Evolutionary conservation across 805 yeast genomes (phyloP), one percentile per base, ranked within the genome.

Genomic region (Schwanniomyces yamadae): DNA sequence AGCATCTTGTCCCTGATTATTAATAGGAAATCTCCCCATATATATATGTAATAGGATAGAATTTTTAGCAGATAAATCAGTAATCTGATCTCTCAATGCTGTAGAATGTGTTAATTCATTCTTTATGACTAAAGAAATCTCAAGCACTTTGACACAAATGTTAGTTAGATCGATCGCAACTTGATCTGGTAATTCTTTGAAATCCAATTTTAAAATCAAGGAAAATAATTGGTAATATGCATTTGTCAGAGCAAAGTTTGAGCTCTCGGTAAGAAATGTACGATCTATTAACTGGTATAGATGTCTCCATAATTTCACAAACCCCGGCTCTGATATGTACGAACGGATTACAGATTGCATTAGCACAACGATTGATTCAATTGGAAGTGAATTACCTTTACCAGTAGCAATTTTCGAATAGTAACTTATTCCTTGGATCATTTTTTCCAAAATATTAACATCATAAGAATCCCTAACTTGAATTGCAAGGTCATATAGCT

Each of bases 21-120:
- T 49, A 23, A 58, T 37, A 1, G 72, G 69, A 21, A 62, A 49
- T 12, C 66, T 43, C 4, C 68, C 60, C 72, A 68, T 66, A 19
- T 53, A 57, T 6, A 31, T 32, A 31, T 60, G 53, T 5, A 65
- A 40, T 15, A 54, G 4, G 22, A 23, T 35, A 9, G 16, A 21
- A 28, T 18, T 30, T n/a, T 30, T 27, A 11, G 15, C 19, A 16
- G 18, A 15, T 8, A 10, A 12, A 19, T 28, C 23, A 9, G 8
- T 16, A 11, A 28, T 19, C 22, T 18, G 3, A 9, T 17, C n/a
- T 6, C 2, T n/a, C 13, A 12, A 19, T n/a, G 18, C 11, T 14
- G 11, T n/a, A 18, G 23, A 18, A 15, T n/a, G 9, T 4, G 11
- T 10, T 18, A n/a, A n/a, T 6, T 2, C 7, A 5, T 2, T 16